Conservation (phyloP, 2,329 filamentous ascomycete species). For the Volutella citrinella region DNA sequence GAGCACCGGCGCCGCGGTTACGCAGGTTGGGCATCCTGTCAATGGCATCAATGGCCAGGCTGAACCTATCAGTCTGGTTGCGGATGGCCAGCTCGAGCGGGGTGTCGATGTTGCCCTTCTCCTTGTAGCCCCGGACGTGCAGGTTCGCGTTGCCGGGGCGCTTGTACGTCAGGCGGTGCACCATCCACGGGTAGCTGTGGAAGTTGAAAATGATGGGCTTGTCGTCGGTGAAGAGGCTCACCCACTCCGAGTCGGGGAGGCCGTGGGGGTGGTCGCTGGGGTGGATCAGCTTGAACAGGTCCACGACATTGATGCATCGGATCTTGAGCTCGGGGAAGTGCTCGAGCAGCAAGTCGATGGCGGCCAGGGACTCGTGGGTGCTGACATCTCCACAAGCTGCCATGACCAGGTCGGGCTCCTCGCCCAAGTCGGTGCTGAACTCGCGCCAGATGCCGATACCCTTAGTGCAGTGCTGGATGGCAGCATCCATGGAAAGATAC, state of each 20-base stretch:
- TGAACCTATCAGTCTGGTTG: slow-evolving; percentile 75
- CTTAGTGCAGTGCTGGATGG: slow-evolving; percentile 74
- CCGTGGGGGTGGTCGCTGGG: slow-evolving; percentile 71
- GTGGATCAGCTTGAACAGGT: slow-evolving; percentile 76
- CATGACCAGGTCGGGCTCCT: slow-evolving; percentile 73
- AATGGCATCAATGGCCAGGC: slow-evolving; percentile 72
- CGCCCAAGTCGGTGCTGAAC: slow-evolving; percentile 67
- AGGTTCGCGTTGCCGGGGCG: slow-evolving; percentile 65
- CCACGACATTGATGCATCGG: slow-evolving; percentile 76
- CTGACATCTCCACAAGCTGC: slow-evolving; percentile 72
- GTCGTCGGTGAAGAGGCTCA: slow-evolving; percentile 67
- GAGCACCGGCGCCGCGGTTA: slow-evolving; percentile 59
- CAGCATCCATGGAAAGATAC: slow-evolving; percentile 70
- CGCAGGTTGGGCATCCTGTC: slow-evolving; percentile 61
- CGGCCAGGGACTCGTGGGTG: slow-evolving; percentile 72
- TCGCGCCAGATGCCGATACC: slow-evolving; percentile 76
- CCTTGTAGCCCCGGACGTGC: slow-evolving; percentile 74
- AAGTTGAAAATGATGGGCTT: slow-evolving; percentile 80
- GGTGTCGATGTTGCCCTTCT: slow-evolving; percentile 83
- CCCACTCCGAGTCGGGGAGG: slow-evolving; percentile 63
- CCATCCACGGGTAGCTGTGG: slow-evolving; percentile 78
- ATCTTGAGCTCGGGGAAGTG: slow-evolving; percentile 71
- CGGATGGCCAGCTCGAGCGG: slow-evolving; percentile 75
- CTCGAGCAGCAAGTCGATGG: slow-evolving; percentile 69
- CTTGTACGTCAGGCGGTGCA: slow-evolving; percentile 75